Conservation (phyloP, 208 protist species). For the Acanthamoeba healyi region DNA sequence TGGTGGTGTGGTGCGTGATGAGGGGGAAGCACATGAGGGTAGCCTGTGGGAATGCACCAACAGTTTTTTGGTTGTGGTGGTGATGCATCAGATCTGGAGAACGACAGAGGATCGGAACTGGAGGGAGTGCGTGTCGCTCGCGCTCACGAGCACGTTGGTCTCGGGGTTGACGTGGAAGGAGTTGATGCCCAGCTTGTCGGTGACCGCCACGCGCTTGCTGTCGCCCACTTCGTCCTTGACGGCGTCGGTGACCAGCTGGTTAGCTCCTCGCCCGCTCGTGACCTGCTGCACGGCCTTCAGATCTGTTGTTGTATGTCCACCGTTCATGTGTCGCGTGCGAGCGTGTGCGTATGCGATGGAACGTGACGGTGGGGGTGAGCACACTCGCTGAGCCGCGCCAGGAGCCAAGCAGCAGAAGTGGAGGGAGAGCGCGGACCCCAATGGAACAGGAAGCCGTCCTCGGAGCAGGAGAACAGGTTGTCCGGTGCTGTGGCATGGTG, state of each 20-base stretch:
- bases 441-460: slow-evolving; percentile 35
- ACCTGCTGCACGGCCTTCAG: not conserved
- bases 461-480: slow-evolving; percentile 24
- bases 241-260: not conserved
- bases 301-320: too few relatives aligned
- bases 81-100: too few relatives aligned
- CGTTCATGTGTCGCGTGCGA: not conserved
- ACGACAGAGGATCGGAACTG: slow-evolving; percentile 1
- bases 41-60: too few relatives aligned
- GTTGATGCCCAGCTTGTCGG: slow-evolving; percentile 2
- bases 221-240: not conserved
- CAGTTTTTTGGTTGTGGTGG: too few relatives aligned
- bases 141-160: slow-evolving; percentile 25
- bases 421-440: not conserved
- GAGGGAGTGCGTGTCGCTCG: not conserved
- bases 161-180: slow-evolving; percentile 45
- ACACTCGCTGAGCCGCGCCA: too few relatives aligned
- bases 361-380: too few relatives aligned
- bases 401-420: too few relatives aligned
- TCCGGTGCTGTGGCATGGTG: not conserved
- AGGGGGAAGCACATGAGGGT: too few relatives aligned
- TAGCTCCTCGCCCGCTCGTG: not conserved
- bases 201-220: not conserved
- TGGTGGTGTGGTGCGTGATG: too few relatives aligned
- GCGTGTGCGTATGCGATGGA: not conserved